A percentile compares a stretch with the other conserved stretches of the same genome.
Evolutionary conservation across 768 basidiomycete genomes (phyloP).

Genomic region (Xerocomus potaroensis): DNA sequence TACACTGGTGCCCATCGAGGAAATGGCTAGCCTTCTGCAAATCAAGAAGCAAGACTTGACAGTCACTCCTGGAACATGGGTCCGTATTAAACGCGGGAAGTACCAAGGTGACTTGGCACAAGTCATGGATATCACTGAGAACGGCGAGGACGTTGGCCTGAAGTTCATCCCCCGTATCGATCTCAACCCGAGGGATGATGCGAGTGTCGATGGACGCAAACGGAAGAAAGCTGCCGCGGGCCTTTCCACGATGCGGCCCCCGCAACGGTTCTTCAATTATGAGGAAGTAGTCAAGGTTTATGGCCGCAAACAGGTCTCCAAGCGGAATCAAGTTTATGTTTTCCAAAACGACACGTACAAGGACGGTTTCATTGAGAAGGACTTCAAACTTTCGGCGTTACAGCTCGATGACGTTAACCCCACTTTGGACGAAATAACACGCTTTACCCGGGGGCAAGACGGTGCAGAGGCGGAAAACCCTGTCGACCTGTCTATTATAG

Average conservation of each 20-base stretch:
- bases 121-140: constrained; percentile 90
- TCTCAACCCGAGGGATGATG: constrained; percentile 83
- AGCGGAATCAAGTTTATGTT: constrained; percentile 70
- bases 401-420: constrained; percentile 89
- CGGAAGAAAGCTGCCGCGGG: constrained; percentile 60
- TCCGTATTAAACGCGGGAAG: constrained; percentile 89
- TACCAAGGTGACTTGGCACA: constrained; percentile 95
- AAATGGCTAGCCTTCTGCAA: constrained; percentile 94
- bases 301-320: constrained; percentile 70
- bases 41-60: constrained; percentile 93
- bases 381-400: constrained; percentile 77
- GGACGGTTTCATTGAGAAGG: constrained; percentile 95
- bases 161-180: constrained; percentile 98
- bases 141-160: constrained; percentile 87
- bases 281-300: constrained; percentile 90
- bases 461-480: constrained; percentile 59
- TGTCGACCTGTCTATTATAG: constrained; percentile 89
- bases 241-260: constrained; percentile 67
- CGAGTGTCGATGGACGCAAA: constrained; percentile 64
- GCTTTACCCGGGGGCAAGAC: constrained; percentile 76
- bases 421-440: constrained; percentile 93
- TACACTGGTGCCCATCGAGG: constrained; percentile 87
- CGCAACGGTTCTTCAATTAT: constrained; percentile 88
- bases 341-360: constrained; percentile 94
- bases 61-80: constrained; percentile 86